phyloP scores from a whole-genome alignment of 768 basidiomycete species.

The Leccinum subtestaceum region DNA sequence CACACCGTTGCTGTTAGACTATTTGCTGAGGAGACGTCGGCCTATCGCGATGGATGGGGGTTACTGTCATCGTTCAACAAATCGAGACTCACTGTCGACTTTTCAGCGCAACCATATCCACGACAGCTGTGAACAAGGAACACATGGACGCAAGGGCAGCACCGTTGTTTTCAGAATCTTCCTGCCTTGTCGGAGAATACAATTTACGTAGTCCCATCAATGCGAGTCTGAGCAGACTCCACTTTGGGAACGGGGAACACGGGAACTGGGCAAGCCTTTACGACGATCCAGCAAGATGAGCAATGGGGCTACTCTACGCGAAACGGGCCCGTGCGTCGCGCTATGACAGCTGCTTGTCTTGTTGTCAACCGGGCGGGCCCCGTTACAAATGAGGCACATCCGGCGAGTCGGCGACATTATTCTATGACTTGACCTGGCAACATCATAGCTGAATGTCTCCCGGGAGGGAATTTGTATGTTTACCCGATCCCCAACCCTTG shows the following conservation, averaged over 20 bases:
- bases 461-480: neutral
- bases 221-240: neutral
- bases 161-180: neutral
- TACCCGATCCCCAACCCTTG: neutral
- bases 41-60: neutral
- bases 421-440: neutral
- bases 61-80: neutral
- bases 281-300: neutral
- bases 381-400: neutral
- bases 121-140: too few relatives aligned
- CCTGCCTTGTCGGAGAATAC: neutral
- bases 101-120: neutral
- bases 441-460: neutral
- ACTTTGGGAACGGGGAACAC: neutral
- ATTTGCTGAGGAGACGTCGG: neutral
- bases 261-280: neutral
- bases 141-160: neutral
- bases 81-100: neutral
- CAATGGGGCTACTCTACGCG: neutral
- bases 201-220: neutral
- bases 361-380: neutral
- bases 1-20: neutral
- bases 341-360: neutral
- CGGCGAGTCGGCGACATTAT: neutral
- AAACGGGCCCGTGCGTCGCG: neutral